Conservation (phyloP, 495 filamentous ascomycete genomes). For the Darksidea phi region DNA sequence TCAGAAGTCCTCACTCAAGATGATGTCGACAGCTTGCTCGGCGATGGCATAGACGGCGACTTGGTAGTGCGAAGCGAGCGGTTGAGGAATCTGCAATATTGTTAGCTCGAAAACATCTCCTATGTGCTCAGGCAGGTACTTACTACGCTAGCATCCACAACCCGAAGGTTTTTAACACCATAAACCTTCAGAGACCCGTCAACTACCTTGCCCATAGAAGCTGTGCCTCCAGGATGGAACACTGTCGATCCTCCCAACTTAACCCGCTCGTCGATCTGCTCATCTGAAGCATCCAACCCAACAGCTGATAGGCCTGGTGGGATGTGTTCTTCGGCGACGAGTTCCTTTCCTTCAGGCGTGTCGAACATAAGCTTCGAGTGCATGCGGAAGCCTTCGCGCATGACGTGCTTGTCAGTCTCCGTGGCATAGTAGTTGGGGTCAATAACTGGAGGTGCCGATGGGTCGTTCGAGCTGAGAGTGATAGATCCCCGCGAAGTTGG, state of each 20-base stretch:
- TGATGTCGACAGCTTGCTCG: constrained; percentile 29
- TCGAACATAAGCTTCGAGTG: constrained; percentile 17
- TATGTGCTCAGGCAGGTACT: too few species aligned
- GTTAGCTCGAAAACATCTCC: too few species aligned
- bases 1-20: constrained; percentile 11
- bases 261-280: constrained; percentile 23
- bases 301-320: neutral
- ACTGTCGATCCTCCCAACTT: constrained; percentile 16
- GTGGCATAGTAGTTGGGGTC: constrained; percentile 50
- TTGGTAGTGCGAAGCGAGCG: constrained; percentile 30
- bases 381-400: constrained; percentile 21
- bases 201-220: constrained; percentile 42
- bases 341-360: constrained; percentile 25
- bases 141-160: constrained; percentile 41
- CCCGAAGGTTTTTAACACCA: constrained; percentile 36
- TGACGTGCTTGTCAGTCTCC: constrained; percentile 21
- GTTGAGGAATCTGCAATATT: constrained; percentile 21
- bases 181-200: constrained; percentile 40
- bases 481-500: constrained; percentile 53
- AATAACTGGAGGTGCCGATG: constrained; percentile 54
- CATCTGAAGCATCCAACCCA: constrained; percentile 16
- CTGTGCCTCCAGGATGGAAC: constrained; percentile 39
- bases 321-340: constrained; percentile 5
- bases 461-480: constrained; percentile 56
- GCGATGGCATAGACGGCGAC: constrained; percentile 27